phyloP scores from a whole-genome alignment of 306 rosid species.

The Abrus pulchellus region DNA sequence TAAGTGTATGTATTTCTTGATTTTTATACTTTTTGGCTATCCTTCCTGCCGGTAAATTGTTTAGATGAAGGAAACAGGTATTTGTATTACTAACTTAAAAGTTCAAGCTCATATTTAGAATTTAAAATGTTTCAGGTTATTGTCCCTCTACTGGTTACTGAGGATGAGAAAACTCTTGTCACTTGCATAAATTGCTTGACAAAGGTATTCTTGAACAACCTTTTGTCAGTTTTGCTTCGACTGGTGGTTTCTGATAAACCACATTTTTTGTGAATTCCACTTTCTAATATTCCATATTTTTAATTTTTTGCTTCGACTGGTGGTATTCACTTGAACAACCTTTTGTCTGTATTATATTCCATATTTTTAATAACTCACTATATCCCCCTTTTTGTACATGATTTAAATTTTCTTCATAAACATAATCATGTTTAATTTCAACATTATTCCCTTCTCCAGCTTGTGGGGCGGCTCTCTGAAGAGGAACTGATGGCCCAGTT shows the following conservation, averaged over 20 bases:
- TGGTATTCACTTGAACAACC: too few relatives aligned
- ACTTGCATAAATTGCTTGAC: slow-evolving; percentile 91
- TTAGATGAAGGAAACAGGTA: background rate
- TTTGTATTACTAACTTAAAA: slow-evolving; percentile 28
- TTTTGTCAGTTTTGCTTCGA: slow-evolving; percentile 24
- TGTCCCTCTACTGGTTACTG: slow-evolving; percentile 86
- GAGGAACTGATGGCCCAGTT: slow-evolving; percentile 89
- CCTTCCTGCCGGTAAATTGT: slow-evolving; percentile 32
- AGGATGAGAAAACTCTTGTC: slow-evolving; percentile 97
- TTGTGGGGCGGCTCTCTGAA: slow-evolving; percentile 86
- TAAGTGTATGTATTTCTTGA: slow-evolving; percentile 70
- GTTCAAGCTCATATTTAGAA: slow-evolving; percentile 25
- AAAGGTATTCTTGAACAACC: slow-evolving; percentile 66
- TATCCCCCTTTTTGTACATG: slow-evolving; percentile 25
- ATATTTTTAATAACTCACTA: slow-evolving; percentile 3
- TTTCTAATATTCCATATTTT: background rate
- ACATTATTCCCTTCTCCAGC: slow-evolving; percentile 60
- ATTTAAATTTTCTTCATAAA: slow-evolving; percentile 42
- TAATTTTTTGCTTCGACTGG: too few relatives aligned
- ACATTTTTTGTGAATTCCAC: background rate
- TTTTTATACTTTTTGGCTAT: slow-evolving; percentile 20
- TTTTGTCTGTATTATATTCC: background rate
- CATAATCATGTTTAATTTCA: slow-evolving; percentile 23
- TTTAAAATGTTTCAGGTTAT: slow-evolving; percentile 76
- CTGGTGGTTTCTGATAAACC: slow-evolving; percentile 18